Evolutionary conservation across 2,329 filamentous ascomycete genomes (phyloP).

Genomic region (Arthrobotrys entomopaga): DNA sequence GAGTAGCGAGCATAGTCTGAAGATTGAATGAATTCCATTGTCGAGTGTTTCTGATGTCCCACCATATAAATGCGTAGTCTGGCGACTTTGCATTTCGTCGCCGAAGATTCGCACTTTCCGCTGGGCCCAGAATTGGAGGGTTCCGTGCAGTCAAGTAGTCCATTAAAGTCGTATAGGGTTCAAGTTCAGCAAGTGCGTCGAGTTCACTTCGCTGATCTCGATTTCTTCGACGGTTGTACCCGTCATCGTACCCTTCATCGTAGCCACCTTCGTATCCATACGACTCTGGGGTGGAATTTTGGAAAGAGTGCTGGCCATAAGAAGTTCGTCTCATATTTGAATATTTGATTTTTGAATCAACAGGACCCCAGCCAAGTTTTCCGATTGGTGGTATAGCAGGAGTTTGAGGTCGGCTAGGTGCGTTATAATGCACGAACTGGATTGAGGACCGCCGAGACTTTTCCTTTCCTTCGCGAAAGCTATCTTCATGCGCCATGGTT

Average conservation of each 20-base stretch:
- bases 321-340: constrained; percentile 53
- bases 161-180: constrained; percentile 48
- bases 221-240: constrained; percentile 35
- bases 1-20: constrained; percentile 45
- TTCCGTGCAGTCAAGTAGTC: constrained; percentile 42
- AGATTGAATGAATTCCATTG: constrained; percentile 51
- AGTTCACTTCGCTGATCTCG: constrained; percentile 45
- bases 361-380: constrained; percentile 54
- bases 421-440: constrained; percentile 54
- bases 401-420: constrained; percentile 48
- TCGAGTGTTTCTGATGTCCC: constrained; percentile 52
- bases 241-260: constrained; percentile 31
- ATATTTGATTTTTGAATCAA: constrained; percentile 54
- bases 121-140: constrained; percentile 43
- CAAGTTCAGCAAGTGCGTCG: constrained; percentile 45
- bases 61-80: constrained; percentile 53
- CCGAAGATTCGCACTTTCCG: constrained; percentile 53
- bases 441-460: constrained; percentile 49
- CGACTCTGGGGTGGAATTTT: constrained; percentile 52
- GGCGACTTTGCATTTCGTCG: constrained; percentile 51
- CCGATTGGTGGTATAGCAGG: constrained; percentile 52
- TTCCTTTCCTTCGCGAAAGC: constrained; percentile 43
- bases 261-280: constrained; percentile 47
- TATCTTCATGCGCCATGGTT: constrained; percentile 46
- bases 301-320: constrained; percentile 45